A percentile compares a stretch with the other conserved stretches of the same genome.
phyloP scores from a whole-genome alignment of 1,139 yeast species.

The Saccharomyces hybrid region DNA sequence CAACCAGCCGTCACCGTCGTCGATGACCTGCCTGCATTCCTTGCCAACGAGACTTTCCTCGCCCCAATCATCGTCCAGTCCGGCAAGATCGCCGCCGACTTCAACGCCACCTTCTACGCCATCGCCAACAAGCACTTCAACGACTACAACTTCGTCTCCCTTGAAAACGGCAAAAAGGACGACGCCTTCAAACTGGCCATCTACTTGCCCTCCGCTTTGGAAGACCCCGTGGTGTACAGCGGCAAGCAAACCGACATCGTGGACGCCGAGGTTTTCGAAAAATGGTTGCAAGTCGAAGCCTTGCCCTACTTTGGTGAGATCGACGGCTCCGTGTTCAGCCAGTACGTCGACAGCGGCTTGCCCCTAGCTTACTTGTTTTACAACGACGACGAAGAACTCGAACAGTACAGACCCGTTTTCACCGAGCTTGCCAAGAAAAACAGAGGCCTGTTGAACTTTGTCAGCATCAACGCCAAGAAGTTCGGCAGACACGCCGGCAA shows the following conservation, averaged over 20 bases:
- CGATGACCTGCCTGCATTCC: constrained; percentile 43
- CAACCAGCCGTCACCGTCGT: constrained; percentile 67
- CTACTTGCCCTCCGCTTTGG: constrained; percentile 17
- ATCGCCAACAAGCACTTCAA: constrained; percentile 21
- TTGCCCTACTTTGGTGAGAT: constrained; percentile 90
- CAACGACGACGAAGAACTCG: constrained; percentile 59
- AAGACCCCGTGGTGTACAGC: constrained; percentile 37
- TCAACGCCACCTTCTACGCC: constrained; percentile 26
- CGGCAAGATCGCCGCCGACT: constrained; percentile 17
- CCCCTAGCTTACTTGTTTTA: constrained; percentile 90
- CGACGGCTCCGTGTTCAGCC: constrained; percentile 69
- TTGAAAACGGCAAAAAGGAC: constrained; percentile 23
- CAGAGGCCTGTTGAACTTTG: constrained; percentile 81
- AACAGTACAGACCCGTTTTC: constrained; percentile 44
- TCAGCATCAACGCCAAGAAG: constrained; percentile 71
- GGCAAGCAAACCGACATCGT: constrained; percentile 23
- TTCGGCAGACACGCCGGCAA: constrained; percentile 87
- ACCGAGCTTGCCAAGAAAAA: constrained; percentile 58
- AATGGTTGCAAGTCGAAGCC: constrained; percentile 60
- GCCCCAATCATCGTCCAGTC: constrained; percentile 33
- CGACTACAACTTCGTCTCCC: constrained; percentile 16
- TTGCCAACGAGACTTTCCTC: constrained; percentile 38
- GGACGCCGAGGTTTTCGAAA: constrained; percentile 35
- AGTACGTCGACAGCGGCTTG: constrained; percentile 60
- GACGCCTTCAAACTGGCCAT: constrained; percentile 32